Evolutionary conservation across 2,329 filamentous ascomycete species (phyloP), one percentile per base, ranked within the genome.

Genomic region (Scopulariopsis brevicaulis): DNA sequence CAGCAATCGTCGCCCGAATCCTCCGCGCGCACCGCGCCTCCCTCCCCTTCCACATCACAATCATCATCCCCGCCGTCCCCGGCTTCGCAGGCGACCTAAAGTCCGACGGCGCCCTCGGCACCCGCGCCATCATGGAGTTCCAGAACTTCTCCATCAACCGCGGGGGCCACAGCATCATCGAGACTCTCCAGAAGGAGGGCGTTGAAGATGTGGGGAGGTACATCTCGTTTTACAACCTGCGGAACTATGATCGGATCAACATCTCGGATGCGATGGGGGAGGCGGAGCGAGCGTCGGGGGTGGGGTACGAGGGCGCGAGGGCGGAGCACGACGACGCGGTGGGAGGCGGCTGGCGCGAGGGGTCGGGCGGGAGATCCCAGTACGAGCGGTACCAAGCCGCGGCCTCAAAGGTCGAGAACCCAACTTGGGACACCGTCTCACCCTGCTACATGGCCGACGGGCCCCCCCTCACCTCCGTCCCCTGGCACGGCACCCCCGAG

Each of bases 81-180:
- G 90, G 84, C 1, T 95, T 95, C 66, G 87, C 90, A 1, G 90
- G 90, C 4, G 89, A 94, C 64, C 76, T 95, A 54, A 82, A 87
- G 65, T 79, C 79, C 0, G 86, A 92, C 56, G 85, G 82, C 24
- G 84, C 86, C 10, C 75, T 93, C 1, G 87, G 87, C 24, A 94
- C 89, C 0, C 78, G 90, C 40, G 90, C 89, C 5, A 93, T 95
- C 65, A 92, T 94, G 87, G 89, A 94, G 68, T 93, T 87, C 69
- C 89, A 94, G 67, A 93, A 94, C 71, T 78, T 83, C 65, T 87
- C 83, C 56, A 94, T 94, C 72, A 87, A 83, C 69, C 83, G 89
- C 40, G 87, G 88, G 35, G 87, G 87, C 2, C 74, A 89, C 68
- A 88, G 84, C 59, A 94, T 95, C 67, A 85, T 92, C 66, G 88